Conservation (phyloP, 768 basidiomycete species). For the Galerina marginata region DNA sequence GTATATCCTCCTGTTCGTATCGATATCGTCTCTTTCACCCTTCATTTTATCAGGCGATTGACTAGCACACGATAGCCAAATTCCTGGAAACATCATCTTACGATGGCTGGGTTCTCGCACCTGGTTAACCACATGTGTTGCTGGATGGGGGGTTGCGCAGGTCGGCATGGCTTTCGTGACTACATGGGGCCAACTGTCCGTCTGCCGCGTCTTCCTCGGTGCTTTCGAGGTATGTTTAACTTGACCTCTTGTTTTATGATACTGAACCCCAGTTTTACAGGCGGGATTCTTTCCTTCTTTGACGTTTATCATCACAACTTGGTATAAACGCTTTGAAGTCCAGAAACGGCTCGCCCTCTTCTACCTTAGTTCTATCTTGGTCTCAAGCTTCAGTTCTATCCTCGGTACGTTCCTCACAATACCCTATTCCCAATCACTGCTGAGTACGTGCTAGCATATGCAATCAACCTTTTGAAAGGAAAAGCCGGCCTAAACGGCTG, state of each 20-base stretch:
- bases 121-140: slow-evolving; percentile 33
- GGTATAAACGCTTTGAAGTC: slow-evolving; percentile 30
- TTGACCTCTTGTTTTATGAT: not conserved
- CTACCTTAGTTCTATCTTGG: slow-evolving; percentile 25
- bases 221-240: slow-evolving; percentile 32
- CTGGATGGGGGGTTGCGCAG: slow-evolving; percentile 36
- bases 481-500: slow-evolving; percentile 37
- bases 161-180: slow-evolving; percentile 39
- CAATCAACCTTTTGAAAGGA: slow-evolving; percentile 31
- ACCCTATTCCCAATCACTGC: slow-evolving; percentile 28
- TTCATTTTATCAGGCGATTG: not conserved
- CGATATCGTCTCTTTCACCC: not conserved
- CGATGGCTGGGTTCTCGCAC: slow-evolving; percentile 30
- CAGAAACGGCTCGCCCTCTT: slow-evolving; percentile 30
- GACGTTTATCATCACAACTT: slow-evolving; percentile 27
- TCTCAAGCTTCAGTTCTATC: slow-evolving; percentile 20
- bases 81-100: slow-evolving; percentile 37
- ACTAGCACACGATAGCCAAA: slow-evolving; percentile 24
- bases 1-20: slow-evolving; percentile 40
- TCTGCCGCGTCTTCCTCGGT: slow-evolving; percentile 34
- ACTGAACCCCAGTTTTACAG: not conserved
- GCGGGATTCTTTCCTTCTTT: slow-evolving; percentile 23
- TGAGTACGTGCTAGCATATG: slow-evolving; percentile 29
- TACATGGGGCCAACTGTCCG: slow-evolving; percentile 32
- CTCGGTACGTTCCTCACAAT: slow-evolving; percentile 25